Conservation (phyloP, 2,329 filamentous ascomycete species). For the Chrysoporthe deuterocubensis region DNA sequence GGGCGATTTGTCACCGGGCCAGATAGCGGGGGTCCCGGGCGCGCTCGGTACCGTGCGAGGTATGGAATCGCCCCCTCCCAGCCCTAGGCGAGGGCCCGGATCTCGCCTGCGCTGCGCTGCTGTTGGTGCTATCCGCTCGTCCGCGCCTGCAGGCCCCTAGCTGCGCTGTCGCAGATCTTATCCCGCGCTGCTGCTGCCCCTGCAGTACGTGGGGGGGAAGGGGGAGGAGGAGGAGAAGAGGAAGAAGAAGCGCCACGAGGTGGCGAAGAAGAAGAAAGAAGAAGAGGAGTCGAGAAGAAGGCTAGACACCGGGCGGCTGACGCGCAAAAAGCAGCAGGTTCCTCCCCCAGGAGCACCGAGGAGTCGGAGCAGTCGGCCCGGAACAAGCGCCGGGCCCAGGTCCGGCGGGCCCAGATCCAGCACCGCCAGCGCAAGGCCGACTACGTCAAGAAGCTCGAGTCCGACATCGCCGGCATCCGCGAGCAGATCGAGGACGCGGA, state of each 20-base stretch:
- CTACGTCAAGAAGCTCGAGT: constrained; percentile 58
- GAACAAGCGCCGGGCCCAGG: constrained; percentile 56
- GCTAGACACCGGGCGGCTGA: not conserved
- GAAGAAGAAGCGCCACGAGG: not conserved
- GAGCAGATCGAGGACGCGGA: constrained; percentile 50
- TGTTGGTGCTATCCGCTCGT: not conserved
- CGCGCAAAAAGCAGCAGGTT: not conserved
- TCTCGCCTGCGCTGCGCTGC: not conserved
- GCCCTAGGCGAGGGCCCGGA: no score
- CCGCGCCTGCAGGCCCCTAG: no score
- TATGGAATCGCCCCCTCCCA: not conserved
- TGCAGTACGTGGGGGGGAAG: no score
- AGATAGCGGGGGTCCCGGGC: not conserved
- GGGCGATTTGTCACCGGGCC: constrained; percentile 28
- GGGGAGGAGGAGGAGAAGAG: not conserved
- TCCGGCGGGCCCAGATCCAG: constrained; percentile 57
- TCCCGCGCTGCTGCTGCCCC: no score
- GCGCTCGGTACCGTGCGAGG: not conserved
- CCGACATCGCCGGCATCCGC: constrained; percentile 52
- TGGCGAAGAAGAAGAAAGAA: not conserved
- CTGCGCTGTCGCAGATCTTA: no score
- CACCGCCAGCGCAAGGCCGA: constrained; percentile 61
- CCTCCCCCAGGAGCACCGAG: constrained; percentile 10
- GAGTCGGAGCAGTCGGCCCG: constrained; percentile 30
- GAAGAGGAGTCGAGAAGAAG: not conserved